A percentile compares a stretch with the other conserved stretches of the same genome.
Evolutionary conservation across 805 yeast species (phyloP).

Genomic region (Saturnispora sanitii): DNA sequence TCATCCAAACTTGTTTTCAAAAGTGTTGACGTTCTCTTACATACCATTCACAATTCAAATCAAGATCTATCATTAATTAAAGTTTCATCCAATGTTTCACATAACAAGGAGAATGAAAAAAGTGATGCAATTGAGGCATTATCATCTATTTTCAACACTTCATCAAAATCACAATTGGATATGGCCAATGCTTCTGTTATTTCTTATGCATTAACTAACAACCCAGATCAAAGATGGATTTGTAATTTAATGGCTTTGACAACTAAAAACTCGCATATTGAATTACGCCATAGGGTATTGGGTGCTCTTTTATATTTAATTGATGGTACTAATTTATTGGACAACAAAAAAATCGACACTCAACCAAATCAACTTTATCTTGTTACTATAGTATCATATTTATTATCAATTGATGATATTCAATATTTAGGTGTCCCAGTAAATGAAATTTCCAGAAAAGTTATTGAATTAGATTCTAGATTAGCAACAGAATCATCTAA

Average conservation of each 20-base stretch:
- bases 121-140: slow-evolving; percentile 32
- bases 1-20: slow-evolving; percentile 17
- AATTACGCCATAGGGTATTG: slow-evolving; percentile 23
- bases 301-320: slow-evolving; percentile 17
- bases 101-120: not conserved
- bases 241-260: slow-evolving; percentile 50
- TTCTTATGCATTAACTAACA: slow-evolving; percentile 30
- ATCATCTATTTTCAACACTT: slow-evolving; percentile 52
- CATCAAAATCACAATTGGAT: slow-evolving; percentile 50
- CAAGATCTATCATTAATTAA: slow-evolving; percentile 16
- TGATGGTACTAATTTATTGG: slow-evolving; percentile 31
- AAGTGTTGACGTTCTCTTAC: slow-evolving; percentile 32
- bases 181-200: slow-evolving; percentile 46
- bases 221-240: slow-evolving; percentile 37
- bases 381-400: slow-evolving; percentile 29
- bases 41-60: slow-evolving; percentile 22
- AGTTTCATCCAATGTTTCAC: slow-evolving; percentile 5
- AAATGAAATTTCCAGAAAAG: slow-evolving; percentile 59
- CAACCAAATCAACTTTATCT: slow-evolving; percentile 12
- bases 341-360: slow-evolving; percentile 35
- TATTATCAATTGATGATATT: slow-evolving; percentile 60
- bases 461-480: slow-evolving; percentile 17
- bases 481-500: not conserved
- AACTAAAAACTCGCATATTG: slow-evolving; percentile 58
- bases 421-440: slow-evolving; percentile 84